Evolutionary conservation across 352 stramenopile species (phyloP), one percentile per base, ranked within the genome.

Genomic region (Pilasporangium apinafurcum): DNA sequence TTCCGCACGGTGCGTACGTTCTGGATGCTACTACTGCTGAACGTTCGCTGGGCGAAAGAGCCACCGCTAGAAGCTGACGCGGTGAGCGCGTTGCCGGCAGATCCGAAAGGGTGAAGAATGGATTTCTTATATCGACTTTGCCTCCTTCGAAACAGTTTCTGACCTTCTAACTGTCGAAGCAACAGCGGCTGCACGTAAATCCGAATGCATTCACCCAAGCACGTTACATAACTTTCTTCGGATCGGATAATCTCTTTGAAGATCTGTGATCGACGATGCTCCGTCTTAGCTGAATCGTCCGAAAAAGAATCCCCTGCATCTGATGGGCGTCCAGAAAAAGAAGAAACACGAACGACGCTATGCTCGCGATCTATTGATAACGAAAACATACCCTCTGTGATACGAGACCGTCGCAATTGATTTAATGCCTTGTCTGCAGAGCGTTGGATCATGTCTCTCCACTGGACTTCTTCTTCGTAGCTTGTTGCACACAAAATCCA

Each of bases 191-290:
- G 79, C 16, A 94, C 80, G 43, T 86, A 94, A 7, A 90, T 48
- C 5, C 71, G 81, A 38, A 91, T 91, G 51, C 82, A 94, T 28
- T 92, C 75, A n/a, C 77, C 71, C 10, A 94, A 44, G 25, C 78
- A 88, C 33, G 76, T 66, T 13, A 94, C 78, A 37, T 92, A 94
- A 51, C 72, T 87, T 39, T 92, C 72, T 53, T 93, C 82, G 0
- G 82, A 86, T 8, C 78, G 82, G 29, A 90, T 79, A 21, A 91
- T 81, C 43, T 92, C 79, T 39, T 86, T 88, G 33, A 93, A 60
- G 43, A 91, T 93, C 26, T 89, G 73, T 20, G 72, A 60, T 7
- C 81, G 65, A 2, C 73, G 70, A 18, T 70, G 68, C 47, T 92
- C 81, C 16, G 72, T 30, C 48, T 88, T 76, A 44, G 58, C 60